These are phyloP conservation scores for Xeromyces bisporus DNA, from an alignment of 495 filamentous ascomycete species.

Conservation along the genomic window DNA sequence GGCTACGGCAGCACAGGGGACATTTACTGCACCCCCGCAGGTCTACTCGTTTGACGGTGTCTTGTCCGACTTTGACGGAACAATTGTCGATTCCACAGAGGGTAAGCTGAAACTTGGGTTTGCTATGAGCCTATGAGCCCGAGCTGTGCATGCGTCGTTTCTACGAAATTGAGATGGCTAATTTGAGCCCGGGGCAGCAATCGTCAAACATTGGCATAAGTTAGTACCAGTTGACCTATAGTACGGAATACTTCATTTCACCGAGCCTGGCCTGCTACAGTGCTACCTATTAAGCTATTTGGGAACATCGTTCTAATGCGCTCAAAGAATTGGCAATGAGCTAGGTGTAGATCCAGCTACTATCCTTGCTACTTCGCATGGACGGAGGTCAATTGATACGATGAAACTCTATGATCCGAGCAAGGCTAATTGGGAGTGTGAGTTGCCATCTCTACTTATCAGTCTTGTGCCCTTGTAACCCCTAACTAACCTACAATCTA, in stretches of 20 bases:
- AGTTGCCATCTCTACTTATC: no score
- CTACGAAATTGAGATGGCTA: no score
- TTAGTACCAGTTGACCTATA: constrained; percentile 20
- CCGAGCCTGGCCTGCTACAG: no score
- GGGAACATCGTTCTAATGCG: neutral
- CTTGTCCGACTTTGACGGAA: constrained; percentile 83
- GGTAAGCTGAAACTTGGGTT: constrained; percentile 14
- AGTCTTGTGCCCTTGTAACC: no score
- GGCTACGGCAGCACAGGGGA: constrained; percentile 14
- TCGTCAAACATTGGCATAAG: constrained; percentile 85
- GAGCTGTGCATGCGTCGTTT: no score
- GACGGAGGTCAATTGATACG: constrained; percentile 68
- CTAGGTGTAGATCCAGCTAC: constrained; percentile 64
- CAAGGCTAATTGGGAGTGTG: constrained; percentile 85
- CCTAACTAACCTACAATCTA: neutral
- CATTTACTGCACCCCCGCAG: constrained; percentile 43
- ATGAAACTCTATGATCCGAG: constrained; percentile 55
- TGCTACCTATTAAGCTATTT: neutral
- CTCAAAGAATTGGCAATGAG: constrained; percentile 55
- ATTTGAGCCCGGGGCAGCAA: constrained; percentile 36
- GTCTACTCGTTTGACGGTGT: constrained; percentile 53
- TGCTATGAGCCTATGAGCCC: no score
- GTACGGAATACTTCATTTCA: no score
- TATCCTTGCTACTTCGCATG: constrained; percentile 80
- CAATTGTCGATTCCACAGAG: constrained; percentile 30